Base-by-base conservation (phyloP, 768 basidiomycete species). In the Tulasnella sp. region DNA sequence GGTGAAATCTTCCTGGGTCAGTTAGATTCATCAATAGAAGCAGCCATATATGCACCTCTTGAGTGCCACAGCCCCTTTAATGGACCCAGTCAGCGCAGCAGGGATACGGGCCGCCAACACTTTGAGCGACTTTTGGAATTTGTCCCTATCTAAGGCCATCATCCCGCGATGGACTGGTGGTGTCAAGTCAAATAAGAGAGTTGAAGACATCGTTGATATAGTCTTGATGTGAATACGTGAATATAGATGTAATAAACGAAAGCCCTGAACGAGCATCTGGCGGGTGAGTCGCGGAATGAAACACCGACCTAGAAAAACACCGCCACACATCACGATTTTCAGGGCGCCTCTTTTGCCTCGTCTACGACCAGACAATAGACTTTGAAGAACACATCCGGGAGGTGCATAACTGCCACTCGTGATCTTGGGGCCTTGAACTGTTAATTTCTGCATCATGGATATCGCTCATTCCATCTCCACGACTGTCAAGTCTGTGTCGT, bases 391-490 rank as follows among this genome's bases (percentile, higher is more conserved):
- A n/a, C n/a, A n/a, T 38, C 34, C 7, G 34, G 15, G 15, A 38
- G 34, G 5, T 38, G 5, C 34, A 38, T 5, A 38, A 5, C 15
- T 15, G 34, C 34, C 15, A 38, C 34, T 38, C 7, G 34, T 38
- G 7, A 38, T 7, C 15, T 38, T 7, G 34, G 15, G 15, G 34
- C 7, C 34, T 5, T n/a, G n/a, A n/a, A n/a, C n/a, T n/a, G n/a
- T n/a, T n/a, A n/a, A n/a, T 5, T 7, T 38, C 34, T 38, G 34
- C 5, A 38, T 7, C 34, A 91, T 97, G 95, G 94, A 99, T 72
- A 88, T 95, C 73, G 78, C 92, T 3, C 81, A 87, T 66, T 85
- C 94, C 11, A 72, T 98, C 44, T 86, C 91, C n/a, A 86, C 92
- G 0, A 81, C 84, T 29, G 84, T 94, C 63, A 73, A 83, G 56